Evolutionary conservation across 1,139 yeast species (phyloP).

Genomic region (Pichia sp.): DNA sequence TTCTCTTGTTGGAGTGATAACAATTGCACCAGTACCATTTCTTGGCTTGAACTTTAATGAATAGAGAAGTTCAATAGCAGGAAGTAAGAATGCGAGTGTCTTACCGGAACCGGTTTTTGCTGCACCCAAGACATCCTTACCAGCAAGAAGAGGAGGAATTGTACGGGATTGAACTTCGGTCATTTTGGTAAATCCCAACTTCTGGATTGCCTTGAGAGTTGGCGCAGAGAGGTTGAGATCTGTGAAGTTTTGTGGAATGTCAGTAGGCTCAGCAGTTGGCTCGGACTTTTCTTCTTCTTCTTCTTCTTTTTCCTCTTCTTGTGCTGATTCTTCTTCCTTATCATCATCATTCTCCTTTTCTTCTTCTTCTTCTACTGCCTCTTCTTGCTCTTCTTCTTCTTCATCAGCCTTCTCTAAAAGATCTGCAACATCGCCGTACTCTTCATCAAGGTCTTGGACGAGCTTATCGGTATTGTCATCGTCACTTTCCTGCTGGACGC

Average conservation of each 20-base stretch:
- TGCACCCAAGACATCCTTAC: constrained; percentile 93
- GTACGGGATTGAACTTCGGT: constrained; percentile 92
- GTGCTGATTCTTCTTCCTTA: constrained; percentile 27
- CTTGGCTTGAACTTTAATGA: constrained; percentile 87
- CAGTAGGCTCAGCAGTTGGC: constrained; percentile 19
- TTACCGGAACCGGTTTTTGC: constrained; percentile 98
- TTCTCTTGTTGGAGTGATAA: constrained; percentile 86
- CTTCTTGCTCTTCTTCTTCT: constrained; percentile 39
- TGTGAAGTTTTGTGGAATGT: constrained; percentile 18
- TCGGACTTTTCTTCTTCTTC: constrained; percentile 25
- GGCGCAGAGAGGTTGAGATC: constrained; percentile 73
- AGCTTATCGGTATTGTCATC: constrained; percentile 35
- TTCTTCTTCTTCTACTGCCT: constrained; percentile 25
- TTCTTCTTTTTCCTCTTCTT: constrained; percentile 27
- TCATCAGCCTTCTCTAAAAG: constrained; percentile 42
- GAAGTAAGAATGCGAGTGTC: constrained; percentile 88
- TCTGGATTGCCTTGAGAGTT: constrained; percentile 68
- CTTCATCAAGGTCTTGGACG: constrained; percentile 44
- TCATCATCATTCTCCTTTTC: constrained; percentile 16
- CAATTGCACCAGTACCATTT: constrained; percentile 85
- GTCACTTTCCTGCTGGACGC: too few species aligned
- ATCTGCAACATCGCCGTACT: constrained; percentile 50
- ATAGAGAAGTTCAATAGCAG: constrained; percentile 88
- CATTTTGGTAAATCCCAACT: constrained; percentile 87
- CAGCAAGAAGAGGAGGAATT: constrained; percentile 91